Percentiles rank a stretch among this genome's conserved stretches.
phyloP scores from a whole-genome alignment of 1,139 yeast species.

The Pichia sp. region DNA sequence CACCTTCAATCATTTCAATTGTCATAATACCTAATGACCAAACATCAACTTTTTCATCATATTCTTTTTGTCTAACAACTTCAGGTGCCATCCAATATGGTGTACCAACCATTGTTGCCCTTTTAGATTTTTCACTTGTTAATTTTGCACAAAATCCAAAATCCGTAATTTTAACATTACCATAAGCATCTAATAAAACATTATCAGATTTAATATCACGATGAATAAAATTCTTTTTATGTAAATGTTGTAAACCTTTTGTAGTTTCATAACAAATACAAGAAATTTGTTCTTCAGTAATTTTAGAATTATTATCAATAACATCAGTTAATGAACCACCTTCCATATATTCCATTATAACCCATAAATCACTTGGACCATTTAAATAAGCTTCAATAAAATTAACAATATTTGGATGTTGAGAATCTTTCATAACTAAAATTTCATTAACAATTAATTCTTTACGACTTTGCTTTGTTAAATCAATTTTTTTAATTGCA shows the following conservation, averaged over 20 bases:
- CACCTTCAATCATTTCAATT: slow-evolving; percentile 97
- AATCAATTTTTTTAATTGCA: slow-evolving; percentile 94
- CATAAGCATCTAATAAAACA: slow-evolving; percentile 76
- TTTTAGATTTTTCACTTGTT: slow-evolving; percentile 84
- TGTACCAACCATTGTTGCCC: slow-evolving; percentile 99
- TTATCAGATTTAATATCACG: slow-evolving; percentile 95
- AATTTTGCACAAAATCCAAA: slow-evolving; percentile 97
- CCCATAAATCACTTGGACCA: slow-evolving; percentile 69
- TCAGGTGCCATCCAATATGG: slow-evolving; percentile 99
- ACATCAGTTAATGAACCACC: slow-evolving; percentile 88
- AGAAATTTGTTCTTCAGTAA: slow-evolving; percentile 76
- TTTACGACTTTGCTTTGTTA: slow-evolving; percentile 88
- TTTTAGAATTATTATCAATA: slow-evolving; percentile 65
- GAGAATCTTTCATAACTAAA: slow-evolving; percentile 89
- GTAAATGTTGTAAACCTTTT: slow-evolving; percentile 86
- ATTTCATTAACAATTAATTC: slow-evolving; percentile 93
- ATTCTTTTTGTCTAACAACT: slow-evolving; percentile 93
- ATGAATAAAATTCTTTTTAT: slow-evolving; percentile 86
- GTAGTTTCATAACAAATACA: slow-evolving; percentile 88
- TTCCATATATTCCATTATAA: slow-evolving; percentile 94
- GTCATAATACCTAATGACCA: slow-evolving; percentile 99
- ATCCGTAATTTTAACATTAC: slow-evolving; percentile 93
- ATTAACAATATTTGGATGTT: slow-evolving; percentile 88
- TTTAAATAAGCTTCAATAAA: slow-evolving; percentile 82
- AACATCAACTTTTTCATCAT: slow-evolving; percentile 94